These are phyloP conservation scores for Byssothecium circinans DNA, from an alignment of 2,329 filamentous ascomycete species.

Conservation along the genomic window DNA sequence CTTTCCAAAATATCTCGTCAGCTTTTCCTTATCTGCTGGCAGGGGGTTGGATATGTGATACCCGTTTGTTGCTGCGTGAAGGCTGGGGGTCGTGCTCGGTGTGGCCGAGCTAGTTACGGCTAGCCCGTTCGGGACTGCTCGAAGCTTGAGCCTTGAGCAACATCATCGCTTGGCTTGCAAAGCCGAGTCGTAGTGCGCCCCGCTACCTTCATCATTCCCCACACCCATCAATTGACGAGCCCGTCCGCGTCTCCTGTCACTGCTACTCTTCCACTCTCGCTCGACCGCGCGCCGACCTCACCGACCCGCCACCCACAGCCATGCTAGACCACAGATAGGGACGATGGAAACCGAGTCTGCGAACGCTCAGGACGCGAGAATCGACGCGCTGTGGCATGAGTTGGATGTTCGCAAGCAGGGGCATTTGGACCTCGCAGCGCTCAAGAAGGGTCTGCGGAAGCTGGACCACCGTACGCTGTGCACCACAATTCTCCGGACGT, in stretches of 20 bases:
- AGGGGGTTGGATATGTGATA: no score
- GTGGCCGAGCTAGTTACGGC: background rate
- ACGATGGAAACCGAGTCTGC: conserved; percentile 75
- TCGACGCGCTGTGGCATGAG: conserved; percentile 80
- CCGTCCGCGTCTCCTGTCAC: conserved; percentile 15
- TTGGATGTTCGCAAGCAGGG: conserved; percentile 77
- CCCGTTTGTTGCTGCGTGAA: no score
- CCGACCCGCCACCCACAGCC: conserved; percentile 35
- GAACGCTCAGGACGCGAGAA: conserved; percentile 76
- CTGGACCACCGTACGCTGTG: conserved; percentile 82
- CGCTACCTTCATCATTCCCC: conserved; percentile 11
- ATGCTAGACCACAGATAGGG: conserved; percentile 45
- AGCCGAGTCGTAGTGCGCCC: conserved; percentile 1
- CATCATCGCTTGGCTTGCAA: background rate
- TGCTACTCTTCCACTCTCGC: conserved; percentile 24
- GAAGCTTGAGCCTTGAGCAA: background rate
- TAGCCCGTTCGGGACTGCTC: conserved; percentile 1
- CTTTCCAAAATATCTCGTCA: no score
- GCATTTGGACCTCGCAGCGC: conserved; percentile 78
- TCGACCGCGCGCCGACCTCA: conserved; percentile 20
- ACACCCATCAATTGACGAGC: background rate
- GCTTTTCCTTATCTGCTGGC: no score
- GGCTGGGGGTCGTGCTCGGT: no score
- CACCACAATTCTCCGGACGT: conserved; percentile 6
- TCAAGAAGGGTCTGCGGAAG: conserved; percentile 81